Base-by-base conservation (phyloP, 2,329 filamentous ascomycete genomes). In the Xylariaceae sp. region DNA sequence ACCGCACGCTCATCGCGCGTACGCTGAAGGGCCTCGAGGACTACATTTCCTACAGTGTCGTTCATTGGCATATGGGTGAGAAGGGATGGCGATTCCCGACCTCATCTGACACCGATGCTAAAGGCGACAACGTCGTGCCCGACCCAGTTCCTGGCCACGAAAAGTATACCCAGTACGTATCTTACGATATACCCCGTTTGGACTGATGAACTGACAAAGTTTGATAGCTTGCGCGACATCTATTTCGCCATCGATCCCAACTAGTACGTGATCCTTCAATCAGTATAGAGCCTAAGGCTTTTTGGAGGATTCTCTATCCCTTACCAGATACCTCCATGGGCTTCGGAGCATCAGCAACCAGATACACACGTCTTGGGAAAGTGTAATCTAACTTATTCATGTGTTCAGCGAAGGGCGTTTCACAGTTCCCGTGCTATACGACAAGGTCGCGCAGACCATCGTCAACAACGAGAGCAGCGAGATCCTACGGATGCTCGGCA, bases 381-480 rank as follows among this genome's bases (percentile, higher is more conserved):
- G n/a, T n/a, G n/a, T n/a, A n/a, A n/a, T n/a, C n/a, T n/a, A n/a
- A n/a, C n/a, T n/a, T n/a, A n/a, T n/a, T n/a, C n/a, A n/a, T n/a
- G n/a, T n/a, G n/a, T n/a, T n/a, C n/a, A n/a, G n/a, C n/a, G n/a
- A n/a, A n/a, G n/a, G n/a, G 1, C 79, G 90, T 11, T 95, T 90
- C 64, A 95, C 90, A 0, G 90, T 96, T 13, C 90, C 90, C 0
- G 85, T 88, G 3, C 73, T 96, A 41, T 94, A 85, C 68, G 88
- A 95, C 66, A 88, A 80, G 67, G 81, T 85, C 68, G 67, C 71
- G 39, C 76, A 82, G 56, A 78, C 71, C 26, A 94, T 95, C 57
- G 89, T 95, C 48, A 93, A 77, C 77, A 96, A 96, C 53, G 90
- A 95, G 74, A 89, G 85, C 64, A 83, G 83, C 52, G 90, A 96